Percentiles rank a stretch among this genome's conserved stretches.
phyloP scores from a whole-genome alignment of 2,329 filamentous ascomycete species.

The Hypoxylon sp. region DNA sequence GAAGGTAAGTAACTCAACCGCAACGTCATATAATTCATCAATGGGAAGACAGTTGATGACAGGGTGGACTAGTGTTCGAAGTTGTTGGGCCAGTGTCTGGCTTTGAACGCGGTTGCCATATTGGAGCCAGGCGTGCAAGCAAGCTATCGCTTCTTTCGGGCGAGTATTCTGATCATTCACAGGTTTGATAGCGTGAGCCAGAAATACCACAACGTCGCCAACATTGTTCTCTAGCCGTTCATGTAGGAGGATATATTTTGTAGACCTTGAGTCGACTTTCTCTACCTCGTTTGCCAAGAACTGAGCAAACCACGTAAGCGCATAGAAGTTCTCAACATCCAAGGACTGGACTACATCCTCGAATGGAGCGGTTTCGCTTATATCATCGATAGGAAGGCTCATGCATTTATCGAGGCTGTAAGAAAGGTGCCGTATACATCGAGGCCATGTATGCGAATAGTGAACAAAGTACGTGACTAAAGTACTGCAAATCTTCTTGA shows the following conservation, averaged over 20 bases:
- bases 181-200: conserved; percentile 55
- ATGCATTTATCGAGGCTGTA: conserved; percentile 66
- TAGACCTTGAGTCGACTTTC: conserved; percentile 73
- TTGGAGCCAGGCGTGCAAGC: conserved; percentile 78
- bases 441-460: conserved; percentile 75
- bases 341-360: conserved; percentile 61
- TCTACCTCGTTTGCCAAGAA: conserved; percentile 74
- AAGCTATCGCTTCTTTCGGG: conserved; percentile 69
- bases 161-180: conserved; percentile 47
- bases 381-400: conserved; percentile 60
- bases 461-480: conserved; percentile 81
- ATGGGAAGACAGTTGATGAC: conserved; percentile 72
- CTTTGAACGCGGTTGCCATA: conserved; percentile 75
- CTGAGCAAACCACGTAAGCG: conserved; percentile 74
- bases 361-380: conserved; percentile 59
- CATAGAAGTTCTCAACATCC: conserved; percentile 64
- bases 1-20: conserved; percentile 75
- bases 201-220: conserved; percentile 62
- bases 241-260: conserved; percentile 63
- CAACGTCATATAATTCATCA: conserved; percentile 68
- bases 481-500: conserved; percentile 81
- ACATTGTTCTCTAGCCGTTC: conserved; percentile 65
- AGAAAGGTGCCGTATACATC: conserved; percentile 73
- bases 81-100: conserved; percentile 67
- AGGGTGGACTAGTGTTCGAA: conserved; percentile 70